A percentile compares a stretch with the other conserved stretches of the same genome.
Evolutionary conservation across 2,329 filamentous ascomycete species (phyloP).

Genomic region (Hypomyces perniciosus): DNA sequence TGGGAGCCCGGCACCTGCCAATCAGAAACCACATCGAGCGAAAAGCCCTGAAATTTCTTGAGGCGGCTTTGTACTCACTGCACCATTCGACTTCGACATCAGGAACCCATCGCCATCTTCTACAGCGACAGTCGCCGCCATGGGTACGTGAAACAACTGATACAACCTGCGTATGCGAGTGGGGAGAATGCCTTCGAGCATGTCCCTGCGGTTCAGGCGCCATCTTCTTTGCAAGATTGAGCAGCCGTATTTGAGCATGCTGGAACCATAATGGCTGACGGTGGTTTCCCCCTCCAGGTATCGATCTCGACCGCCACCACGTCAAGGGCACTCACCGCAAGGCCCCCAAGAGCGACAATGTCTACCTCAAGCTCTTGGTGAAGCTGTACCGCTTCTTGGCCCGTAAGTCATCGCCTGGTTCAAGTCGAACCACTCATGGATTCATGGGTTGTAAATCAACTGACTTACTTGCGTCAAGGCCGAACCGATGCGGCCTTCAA

Average conservation of each 20-base stretch:
- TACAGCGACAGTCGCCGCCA: constrained; percentile 45
- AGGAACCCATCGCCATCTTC: constrained; percentile 35
- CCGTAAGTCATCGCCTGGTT: constrained; percentile 57
- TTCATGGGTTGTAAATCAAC: background rate
- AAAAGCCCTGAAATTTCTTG: constrained; percentile 26
- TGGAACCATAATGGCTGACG: constrained; percentile 57
- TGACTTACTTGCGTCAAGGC: constrained; percentile 46
- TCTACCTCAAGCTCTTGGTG: constrained; percentile 93
- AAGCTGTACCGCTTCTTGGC: constrained; percentile 97
- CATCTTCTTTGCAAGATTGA: constrained; percentile 18
- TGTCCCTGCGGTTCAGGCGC: constrained; percentile 14
- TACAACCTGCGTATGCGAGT: constrained; percentile 47
- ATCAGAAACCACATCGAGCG: constrained; percentile 15
- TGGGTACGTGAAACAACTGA: constrained; percentile 51
- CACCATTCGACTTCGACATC: constrained; percentile 31
- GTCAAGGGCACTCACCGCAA: constrained; percentile 73
- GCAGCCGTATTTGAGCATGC: constrained; percentile 53
- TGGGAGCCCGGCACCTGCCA: constrained; percentile 1
- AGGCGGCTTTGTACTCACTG: constrained; percentile 15
- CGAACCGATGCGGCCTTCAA: constrained; percentile 98
- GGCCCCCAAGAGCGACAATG: constrained; percentile 97
- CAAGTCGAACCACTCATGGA: background rate
- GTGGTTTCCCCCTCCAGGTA: constrained; percentile 52
- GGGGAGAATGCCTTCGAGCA: constrained; percentile 26
- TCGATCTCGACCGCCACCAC: constrained; percentile 66